Conservation (phyloP, 176 grass and related monocot species). For the Saccharum spontaneum region DNA sequence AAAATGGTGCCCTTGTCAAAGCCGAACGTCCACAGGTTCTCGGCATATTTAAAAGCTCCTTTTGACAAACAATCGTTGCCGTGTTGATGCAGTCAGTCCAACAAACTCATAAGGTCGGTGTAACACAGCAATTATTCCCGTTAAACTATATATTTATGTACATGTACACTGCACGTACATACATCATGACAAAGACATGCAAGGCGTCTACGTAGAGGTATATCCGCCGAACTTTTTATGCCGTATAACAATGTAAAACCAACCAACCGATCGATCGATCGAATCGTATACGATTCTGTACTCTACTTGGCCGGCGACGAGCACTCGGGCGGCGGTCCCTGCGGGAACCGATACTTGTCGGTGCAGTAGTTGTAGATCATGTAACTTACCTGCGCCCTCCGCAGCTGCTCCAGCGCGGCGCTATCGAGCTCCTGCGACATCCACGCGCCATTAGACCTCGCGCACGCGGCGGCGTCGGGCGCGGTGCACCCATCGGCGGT, state of each 20-base stretch:
- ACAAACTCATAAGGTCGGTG: not conserved
- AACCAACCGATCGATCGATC: not conserved
- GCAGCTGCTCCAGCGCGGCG: constrained; percentile 25
- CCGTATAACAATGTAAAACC: not conserved
- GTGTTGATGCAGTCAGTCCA: not conserved
- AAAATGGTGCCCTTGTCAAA: too few species aligned
- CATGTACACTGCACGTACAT: not conserved
- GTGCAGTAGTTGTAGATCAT: constrained; percentile 96
- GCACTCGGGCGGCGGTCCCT: constrained; percentile 74
- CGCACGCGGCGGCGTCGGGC: constrained; percentile 35
- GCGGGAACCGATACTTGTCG: constrained; percentile 57
- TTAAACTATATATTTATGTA: not conserved
- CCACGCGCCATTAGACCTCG: constrained; percentile 31
- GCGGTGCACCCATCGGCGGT: constrained; percentile 41
- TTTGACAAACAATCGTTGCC: not conserved
- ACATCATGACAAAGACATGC: not conserved
- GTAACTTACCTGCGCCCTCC: constrained; percentile 45
- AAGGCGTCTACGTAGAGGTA: not conserved
- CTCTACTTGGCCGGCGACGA: constrained; percentile 35
- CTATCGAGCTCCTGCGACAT: constrained; percentile 68
- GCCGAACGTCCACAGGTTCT: not conserved
- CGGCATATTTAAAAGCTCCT: not conserved
- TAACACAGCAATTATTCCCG: not conserved
- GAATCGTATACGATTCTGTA: not conserved
- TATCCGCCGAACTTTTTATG: not conserved